phyloP scores from a whole-genome alignment of 768 basidiomycete species.

The Coprinopsis marcescibilis region DNA sequence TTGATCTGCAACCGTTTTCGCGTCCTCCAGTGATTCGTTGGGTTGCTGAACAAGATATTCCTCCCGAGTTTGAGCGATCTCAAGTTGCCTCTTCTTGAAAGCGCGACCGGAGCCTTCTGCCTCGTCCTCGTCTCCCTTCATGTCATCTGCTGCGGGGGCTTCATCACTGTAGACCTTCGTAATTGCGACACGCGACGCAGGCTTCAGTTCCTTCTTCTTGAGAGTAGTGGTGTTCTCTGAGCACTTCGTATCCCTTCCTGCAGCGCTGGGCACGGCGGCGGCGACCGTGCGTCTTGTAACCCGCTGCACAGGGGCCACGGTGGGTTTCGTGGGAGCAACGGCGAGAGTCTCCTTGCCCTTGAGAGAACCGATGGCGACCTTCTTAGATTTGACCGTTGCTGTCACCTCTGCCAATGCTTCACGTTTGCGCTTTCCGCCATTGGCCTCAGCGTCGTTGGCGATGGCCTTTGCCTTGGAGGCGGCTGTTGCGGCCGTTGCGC shows the following conservation, averaged over 20 bases:
- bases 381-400: constrained; percentile 39
- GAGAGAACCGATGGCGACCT: constrained; percentile 22
- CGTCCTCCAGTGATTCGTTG: constrained; percentile 35
- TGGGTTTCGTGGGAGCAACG: constrained; percentile 56
- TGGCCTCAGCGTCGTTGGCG: constrained; percentile 45
- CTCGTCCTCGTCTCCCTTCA: constrained; percentile 31
- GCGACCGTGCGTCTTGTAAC: constrained; percentile 47
- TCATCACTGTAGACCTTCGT: not conserved
- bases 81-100: constrained; percentile 72
- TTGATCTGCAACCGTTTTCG: constrained; percentile 42
- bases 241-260: too few species aligned
- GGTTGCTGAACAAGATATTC: constrained; percentile 36
- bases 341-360: constrained; percentile 64
- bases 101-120: constrained; percentile 55
- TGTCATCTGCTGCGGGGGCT: constrained; percentile 1
- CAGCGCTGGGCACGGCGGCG: constrained; percentile 59
- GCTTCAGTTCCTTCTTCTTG: too few species aligned
- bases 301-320: constrained; percentile 7
- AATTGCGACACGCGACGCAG: constrained; percentile 16
- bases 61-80: constrained; percentile 50
- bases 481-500: constrained; percentile 28
- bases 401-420: constrained; percentile 75
- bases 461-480: constrained; percentile 40
- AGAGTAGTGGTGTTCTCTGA: too few species aligned
- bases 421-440: constrained; percentile 75